Percentiles rank a stretch among this genome's conserved stretches.
Evolutionary conservation across 1,284 basidiomycete species (phyloP).

Genomic region (Ustilago nuda): DNA sequence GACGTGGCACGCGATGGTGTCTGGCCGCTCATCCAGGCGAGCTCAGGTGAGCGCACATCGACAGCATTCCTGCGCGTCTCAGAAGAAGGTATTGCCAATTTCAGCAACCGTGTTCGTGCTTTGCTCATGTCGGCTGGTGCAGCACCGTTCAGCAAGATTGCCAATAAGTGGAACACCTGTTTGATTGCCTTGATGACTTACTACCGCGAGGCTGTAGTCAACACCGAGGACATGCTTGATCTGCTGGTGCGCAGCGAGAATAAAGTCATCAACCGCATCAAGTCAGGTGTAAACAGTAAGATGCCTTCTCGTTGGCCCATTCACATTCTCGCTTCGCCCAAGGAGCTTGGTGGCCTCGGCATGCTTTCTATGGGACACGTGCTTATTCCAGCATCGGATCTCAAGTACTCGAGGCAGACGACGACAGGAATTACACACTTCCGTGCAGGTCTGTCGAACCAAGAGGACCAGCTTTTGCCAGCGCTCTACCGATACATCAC

Average conservation of each 20-base stretch:
- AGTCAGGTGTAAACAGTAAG: slow-evolving; percentile 97
- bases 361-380: slow-evolving; percentile 99
- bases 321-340: slow-evolving; percentile 76
- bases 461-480: slow-evolving; percentile 76
- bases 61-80: slow-evolving; percentile 98
- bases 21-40: slow-evolving; percentile 94
- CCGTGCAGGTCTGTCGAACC: slow-evolving; percentile 92
- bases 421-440: slow-evolving; percentile 90
- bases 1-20: slow-evolving; percentile 98
- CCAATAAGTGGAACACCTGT: slow-evolving; percentile 99
- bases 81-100: slow-evolving; percentile 81
- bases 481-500: slow-evolving; percentile 98
- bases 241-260: slow-evolving; percentile 68
- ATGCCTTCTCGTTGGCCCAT: slow-evolving; percentile 93
- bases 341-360: slow-evolving; percentile 83
- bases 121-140: slow-evolving; percentile 99
- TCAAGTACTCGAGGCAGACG: slow-evolving; percentile 98
- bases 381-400: slow-evolving; percentile 94
- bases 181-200: slow-evolving; percentile 81
- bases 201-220: slow-evolving; percentile 98
- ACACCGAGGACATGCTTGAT: slow-evolving; percentile 85
- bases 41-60: slow-evolving; percentile 95
- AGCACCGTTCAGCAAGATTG: slow-evolving; percentile 98
- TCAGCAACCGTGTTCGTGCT: slow-evolving; percentile 79
- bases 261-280: slow-evolving; percentile 90